These are phyloP conservation scores for Psilocybe subaeruginosa DNA, from an alignment of 768 basidiomycete species.

Conservation along the genomic window DNA sequence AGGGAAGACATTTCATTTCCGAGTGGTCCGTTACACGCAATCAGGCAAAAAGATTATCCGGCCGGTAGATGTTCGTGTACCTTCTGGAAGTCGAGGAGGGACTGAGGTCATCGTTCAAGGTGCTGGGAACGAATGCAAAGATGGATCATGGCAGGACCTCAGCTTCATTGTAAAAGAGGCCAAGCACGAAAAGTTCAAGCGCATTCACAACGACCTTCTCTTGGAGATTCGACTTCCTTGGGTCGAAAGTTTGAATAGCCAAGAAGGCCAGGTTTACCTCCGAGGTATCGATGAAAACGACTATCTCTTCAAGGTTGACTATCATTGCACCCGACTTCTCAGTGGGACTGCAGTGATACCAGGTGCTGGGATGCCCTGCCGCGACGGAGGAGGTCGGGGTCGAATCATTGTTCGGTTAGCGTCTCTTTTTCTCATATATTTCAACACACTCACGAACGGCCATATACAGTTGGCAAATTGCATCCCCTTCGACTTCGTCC, in stretches of 20 bases:
- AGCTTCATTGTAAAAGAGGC: slow-evolving; percentile 59
- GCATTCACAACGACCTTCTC: slow-evolving; percentile 53
- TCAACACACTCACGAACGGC: slow-evolving; percentile 5
- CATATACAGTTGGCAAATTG: slow-evolving; percentile 30
- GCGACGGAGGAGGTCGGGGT: slow-evolving; percentile 27
- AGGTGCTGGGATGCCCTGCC: slow-evolving; percentile 63
- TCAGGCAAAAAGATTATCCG: slow-evolving; percentile 48
- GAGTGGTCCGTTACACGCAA: slow-evolving; percentile 53
- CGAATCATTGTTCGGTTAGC: slow-evolving; percentile 28
- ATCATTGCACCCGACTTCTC: slow-evolving; percentile 42
- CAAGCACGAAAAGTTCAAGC: slow-evolving; percentile 51
- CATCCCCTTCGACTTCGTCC: slow-evolving; percentile 22
- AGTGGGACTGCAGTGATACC: slow-evolving; percentile 46
- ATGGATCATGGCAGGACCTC: slow-evolving; percentile 61
- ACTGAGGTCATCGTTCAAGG: slow-evolving; percentile 55
- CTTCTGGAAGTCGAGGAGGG: slow-evolving; percentile 56
- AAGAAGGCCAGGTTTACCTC: slow-evolving; percentile 50
- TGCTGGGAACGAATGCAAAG: slow-evolving; percentile 59
- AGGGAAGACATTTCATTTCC: slow-evolving; percentile 53
- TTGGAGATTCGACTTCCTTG: slow-evolving; percentile 56
- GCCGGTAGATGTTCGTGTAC: slow-evolving; percentile 55
- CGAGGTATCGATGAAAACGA: slow-evolving; percentile 55
- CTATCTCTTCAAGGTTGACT: slow-evolving; percentile 49
- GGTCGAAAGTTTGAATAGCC: slow-evolving; percentile 46
- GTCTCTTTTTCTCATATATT: neutral